Base-by-base conservation (phyloP, 192 early-diverging fungal species). In the Podila minutissima region DNA sequence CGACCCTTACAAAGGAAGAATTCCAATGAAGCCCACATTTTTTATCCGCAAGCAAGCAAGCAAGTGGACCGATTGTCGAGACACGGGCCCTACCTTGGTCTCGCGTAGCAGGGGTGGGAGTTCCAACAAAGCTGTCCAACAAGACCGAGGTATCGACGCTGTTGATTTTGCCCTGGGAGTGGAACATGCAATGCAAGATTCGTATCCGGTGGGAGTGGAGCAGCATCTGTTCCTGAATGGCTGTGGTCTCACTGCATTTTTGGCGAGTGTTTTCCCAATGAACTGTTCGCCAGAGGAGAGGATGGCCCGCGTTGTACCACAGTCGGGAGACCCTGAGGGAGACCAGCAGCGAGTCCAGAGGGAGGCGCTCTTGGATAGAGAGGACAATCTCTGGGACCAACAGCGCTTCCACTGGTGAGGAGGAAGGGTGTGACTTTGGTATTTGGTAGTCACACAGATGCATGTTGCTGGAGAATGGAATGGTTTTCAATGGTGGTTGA, bases 201-300 rank as follows among this genome's bases (percentile, higher is more conserved):
- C 62, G 62, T 53, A 81, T 81, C 22, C 71, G 71, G 32, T 61
- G 20, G 13, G 48, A 28, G 22, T 73, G 19, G 1, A 24, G 5
- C 1, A 64, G 11, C 70, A 81, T 72, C 62, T 28, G 24, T 1
- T 32, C n/a, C 28, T 81, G 64, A 10, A 58, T 57, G 32, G 60
- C 53, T 0, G 48, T 35, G 22, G 41, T 51, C 53, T 55, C 53
- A 55, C n/a, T n/a, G 53, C 53, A 55, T 24, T 26, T 55, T 26
- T 55, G 53, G 3, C 59, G n/a, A 5, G 77, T 73, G 37, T 81
- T 81, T 12, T 81, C 71, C 77, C 77, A 81, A 20, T 69, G 62
- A 20, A 73, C 62, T 2, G 62, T 41, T 9, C 35, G n/a, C 77
- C 77, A 81, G 41, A 73, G 62, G 6, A 81, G 61, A 24, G 37